phyloP scores from a whole-genome alignment of 306 rosid species.

The Rosa chinensis region DNA sequence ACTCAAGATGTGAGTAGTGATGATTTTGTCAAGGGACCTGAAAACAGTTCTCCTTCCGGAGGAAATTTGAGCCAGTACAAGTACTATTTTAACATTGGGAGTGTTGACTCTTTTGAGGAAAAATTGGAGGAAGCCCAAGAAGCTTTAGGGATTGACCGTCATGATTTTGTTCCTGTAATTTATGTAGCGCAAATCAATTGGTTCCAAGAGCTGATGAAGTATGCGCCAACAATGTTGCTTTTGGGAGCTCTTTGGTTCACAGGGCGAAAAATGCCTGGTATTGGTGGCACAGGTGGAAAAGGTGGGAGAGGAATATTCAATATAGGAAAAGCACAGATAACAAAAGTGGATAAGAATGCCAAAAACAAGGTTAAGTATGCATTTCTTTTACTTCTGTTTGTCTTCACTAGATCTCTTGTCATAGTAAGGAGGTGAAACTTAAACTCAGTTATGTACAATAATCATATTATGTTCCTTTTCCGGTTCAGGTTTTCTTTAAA shows the following conservation, averaged over 20 bases:
- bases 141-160: constrained; percentile 69
- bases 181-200: constrained; percentile 73
- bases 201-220: constrained; percentile 64
- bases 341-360: constrained; percentile 79
- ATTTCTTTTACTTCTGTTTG: neutral
- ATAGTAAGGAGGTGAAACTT: constrained; percentile 1
- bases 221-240: constrained; percentile 66
- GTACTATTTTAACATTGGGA: constrained; percentile 82
- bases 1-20: constrained; percentile 40
- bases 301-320: constrained; percentile 86
- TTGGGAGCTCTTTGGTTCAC: constrained; percentile 60
- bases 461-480: neutral
- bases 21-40: constrained; percentile 54
- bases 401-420: constrained; percentile 21
- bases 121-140: constrained; percentile 96
- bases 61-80: constrained; percentile 58
- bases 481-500: constrained; percentile 67
- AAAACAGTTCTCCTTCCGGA: constrained; percentile 32
- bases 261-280: constrained; percentile 71
- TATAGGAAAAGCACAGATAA: constrained; percentile 85
- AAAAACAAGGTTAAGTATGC: constrained; percentile 70
- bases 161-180: constrained; percentile 79
- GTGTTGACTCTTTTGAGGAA: constrained; percentile 92
- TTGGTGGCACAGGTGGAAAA: constrained; percentile 62
- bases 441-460: neutral